Conservation (phyloP, 225 moss, liverwort and hornwort genomes). For the Marchantia paleacea region DNA sequence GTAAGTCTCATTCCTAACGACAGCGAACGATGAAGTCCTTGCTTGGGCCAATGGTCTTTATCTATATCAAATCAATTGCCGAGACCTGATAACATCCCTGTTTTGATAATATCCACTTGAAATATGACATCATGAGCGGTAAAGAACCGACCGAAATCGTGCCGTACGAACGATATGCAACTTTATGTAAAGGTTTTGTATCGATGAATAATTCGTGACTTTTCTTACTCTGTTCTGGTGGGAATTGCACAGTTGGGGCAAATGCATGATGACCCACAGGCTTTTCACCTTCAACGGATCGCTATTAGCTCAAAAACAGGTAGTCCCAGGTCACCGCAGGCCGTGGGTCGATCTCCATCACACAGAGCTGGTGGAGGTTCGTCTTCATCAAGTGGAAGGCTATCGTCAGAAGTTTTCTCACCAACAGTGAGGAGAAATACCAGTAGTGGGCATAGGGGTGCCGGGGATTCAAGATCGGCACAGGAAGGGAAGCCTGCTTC, state of each 20-base stretch:
- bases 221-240: neutral
- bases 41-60: too few species aligned
- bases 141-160: neutral
- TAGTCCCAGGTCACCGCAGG: conserved; percentile 25
- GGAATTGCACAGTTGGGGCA: conserved; percentile 25
- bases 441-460: conserved; percentile 19
- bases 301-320: conserved; percentile 29
- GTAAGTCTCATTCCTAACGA: conserved; percentile 18
- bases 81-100: too few species aligned
- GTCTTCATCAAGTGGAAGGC: conserved; percentile 32
- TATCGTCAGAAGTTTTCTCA: conserved; percentile 27
- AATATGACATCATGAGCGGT: neutral
- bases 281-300: conserved; percentile 36
- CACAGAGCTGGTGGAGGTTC: conserved; percentile 23
- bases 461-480: conserved; percentile 14
- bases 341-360: conserved; percentile 20
- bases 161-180: neutral
- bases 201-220: neutral
- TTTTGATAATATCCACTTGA: neutral
- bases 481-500: conserved; percentile 31
- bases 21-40: too few species aligned
- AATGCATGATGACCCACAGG: conserved; percentile 38
- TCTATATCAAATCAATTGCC: too few species aligned
- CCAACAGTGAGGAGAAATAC: conserved; percentile 34
- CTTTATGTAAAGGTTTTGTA: neutral